phyloP scores from a whole-genome alignment of 1,284 basidiomycete genomes.

The Irpex sp. region DNA sequence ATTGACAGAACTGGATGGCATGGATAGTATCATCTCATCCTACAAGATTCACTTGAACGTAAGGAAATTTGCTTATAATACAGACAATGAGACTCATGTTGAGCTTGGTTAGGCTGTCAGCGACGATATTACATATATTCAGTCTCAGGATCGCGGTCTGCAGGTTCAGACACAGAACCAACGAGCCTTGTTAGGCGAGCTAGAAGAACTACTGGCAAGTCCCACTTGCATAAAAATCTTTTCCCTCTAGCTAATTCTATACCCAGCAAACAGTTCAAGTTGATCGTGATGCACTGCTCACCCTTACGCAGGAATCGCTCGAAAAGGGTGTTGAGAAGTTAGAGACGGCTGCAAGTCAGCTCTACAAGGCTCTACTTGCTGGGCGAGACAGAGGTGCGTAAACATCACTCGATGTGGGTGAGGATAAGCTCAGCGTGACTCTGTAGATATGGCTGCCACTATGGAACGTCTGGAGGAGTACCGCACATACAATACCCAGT shows the following conservation, averaged over 20 bases:
- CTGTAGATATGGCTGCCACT: constrained; percentile 84
- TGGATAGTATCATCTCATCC: constrained; percentile 81
- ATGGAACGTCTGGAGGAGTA: constrained; percentile 92
- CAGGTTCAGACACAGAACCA: constrained; percentile 99
- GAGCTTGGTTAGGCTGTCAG: constrained; percentile 66
- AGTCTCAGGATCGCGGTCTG: constrained; percentile 92
- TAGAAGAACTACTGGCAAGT: constrained; percentile 79
- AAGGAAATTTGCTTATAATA: constrained; percentile 22
- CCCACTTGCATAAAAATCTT: background rate
- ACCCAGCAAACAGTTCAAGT: constrained; percentile 90
- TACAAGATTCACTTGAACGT: constrained; percentile 95
- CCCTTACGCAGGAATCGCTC: constrained; percentile 81
- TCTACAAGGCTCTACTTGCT: constrained; percentile 95
- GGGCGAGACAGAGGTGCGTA: constrained; percentile 76
- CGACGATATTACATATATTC: constrained; percentile 94
- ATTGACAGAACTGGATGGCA: constrained; percentile 77
- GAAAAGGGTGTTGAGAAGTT: constrained; percentile 79
- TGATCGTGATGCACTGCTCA: constrained; percentile 67
- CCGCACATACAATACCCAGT: constrained; percentile 79
- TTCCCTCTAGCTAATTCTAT: constrained; percentile 4
- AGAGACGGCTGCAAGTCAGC: constrained; percentile 77
- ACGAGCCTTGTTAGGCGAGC: constrained; percentile 71
- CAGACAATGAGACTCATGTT: background rate
- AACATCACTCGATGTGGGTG: background rate
- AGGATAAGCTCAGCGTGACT: background rate